Percentiles rank a stretch among this genome's conserved stretches.
These are phyloP conservation scores for Mycena pura DNA, from an alignment of 768 basidiomycete species.

Conservation along the genomic window DNA sequence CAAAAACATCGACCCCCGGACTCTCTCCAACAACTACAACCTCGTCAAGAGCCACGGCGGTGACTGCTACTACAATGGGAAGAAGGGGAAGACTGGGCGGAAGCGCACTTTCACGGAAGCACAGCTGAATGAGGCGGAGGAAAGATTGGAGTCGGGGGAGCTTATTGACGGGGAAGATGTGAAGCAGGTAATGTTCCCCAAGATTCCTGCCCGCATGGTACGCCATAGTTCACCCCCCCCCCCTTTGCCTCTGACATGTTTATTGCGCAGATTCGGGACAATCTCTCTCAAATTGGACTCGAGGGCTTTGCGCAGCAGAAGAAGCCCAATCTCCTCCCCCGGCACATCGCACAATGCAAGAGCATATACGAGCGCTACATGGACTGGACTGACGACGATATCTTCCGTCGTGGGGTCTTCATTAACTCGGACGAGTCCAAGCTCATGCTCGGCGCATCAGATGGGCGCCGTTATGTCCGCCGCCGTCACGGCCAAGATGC, in stretches of 20 bases:
- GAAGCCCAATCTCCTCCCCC: too few relatives aligned
- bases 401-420: not conserved
- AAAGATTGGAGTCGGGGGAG: not conserved
- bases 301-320: not conserved
- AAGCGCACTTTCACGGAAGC: not conserved
- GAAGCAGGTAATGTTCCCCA: too few relatives aligned
- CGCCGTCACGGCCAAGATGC: not conserved
- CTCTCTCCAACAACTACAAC: not conserved
- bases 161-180: not conserved
- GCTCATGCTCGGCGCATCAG: not conserved
- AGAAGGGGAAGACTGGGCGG: not conserved
- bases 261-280: not conserved
- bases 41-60: not conserved
- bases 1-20: not conserved
- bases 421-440: conserved; percentile 10
- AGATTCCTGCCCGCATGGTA: not conserved
- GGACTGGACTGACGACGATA: not conserved
- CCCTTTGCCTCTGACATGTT: not conserved
- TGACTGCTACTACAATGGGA: not conserved
- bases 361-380: not conserved
- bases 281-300: not conserved
- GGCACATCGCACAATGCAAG: too few relatives aligned
- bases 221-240: not conserved
- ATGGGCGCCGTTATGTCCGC: not conserved
- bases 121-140: not conserved